Evolutionary conservation across 495 filamentous ascomycete genomes (phyloP).

Genomic region (Neurospora sp.): DNA sequence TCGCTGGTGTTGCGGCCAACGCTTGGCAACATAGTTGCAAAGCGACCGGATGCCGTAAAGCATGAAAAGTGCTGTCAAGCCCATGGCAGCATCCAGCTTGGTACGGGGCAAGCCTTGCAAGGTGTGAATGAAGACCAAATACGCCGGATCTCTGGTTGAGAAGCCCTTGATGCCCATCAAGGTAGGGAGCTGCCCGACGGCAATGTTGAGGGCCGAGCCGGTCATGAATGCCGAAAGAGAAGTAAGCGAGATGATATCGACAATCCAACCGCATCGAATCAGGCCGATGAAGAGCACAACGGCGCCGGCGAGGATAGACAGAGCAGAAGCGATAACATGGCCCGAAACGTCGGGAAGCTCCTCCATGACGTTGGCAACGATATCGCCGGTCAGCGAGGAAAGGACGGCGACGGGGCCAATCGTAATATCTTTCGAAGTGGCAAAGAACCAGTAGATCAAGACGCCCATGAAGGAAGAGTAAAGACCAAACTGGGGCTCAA

Average conservation of each 20-base stretch:
- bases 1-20: slow-evolving; percentile 59
- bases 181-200: slow-evolving; percentile 72
- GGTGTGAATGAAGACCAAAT: slow-evolving; percentile 77
- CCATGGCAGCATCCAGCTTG: slow-evolving; percentile 77
- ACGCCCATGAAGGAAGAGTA: slow-evolving; percentile 99
- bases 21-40: slow-evolving; percentile 59
- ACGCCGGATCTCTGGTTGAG: slow-evolving; percentile 68
- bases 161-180: slow-evolving; percentile 79
- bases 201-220: slow-evolving; percentile 87
- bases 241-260: slow-evolving; percentile 87
- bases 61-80: slow-evolving; percentile 69
- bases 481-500: slow-evolving; percentile 73
- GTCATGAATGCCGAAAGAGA: slow-evolving; percentile 98
- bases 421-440: slow-evolving; percentile 97
- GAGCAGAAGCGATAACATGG: slow-evolving; percentile 63
- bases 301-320: slow-evolving; percentile 72
- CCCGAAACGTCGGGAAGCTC: slow-evolving; percentile 46
- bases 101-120: slow-evolving; percentile 62
- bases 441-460: slow-evolving; percentile 95
- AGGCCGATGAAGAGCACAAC: slow-evolving; percentile 78
- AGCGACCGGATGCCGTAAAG: slow-evolving; percentile 70
- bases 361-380: slow-evolving; percentile 52
- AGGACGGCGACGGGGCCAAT: slow-evolving; percentile 98
- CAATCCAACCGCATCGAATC: slow-evolving; percentile 76
- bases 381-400: slow-evolving; percentile 77